These are phyloP conservation scores for Aspergillus costaricaensis DNA, from an alignment of 2,329 filamentous ascomycete species.

Conservation along the genomic window DNA sequence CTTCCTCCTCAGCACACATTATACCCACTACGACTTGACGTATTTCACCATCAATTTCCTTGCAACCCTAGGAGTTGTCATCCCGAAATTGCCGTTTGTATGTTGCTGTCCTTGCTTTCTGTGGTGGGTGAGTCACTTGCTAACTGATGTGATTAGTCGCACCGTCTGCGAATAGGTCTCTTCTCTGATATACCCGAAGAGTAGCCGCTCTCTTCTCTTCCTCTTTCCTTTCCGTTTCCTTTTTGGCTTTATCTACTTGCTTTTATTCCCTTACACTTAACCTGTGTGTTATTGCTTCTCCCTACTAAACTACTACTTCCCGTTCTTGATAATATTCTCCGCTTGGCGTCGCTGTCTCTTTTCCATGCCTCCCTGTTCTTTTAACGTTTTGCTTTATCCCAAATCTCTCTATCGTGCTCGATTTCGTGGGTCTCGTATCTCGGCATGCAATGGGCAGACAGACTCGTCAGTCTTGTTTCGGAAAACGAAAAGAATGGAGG, in stretches of 20 bases:
- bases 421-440: not conserved
- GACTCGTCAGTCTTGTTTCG: not conserved
- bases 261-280: constrained; percentile 2
- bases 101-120: constrained; percentile 47
- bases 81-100: constrained; percentile 94
- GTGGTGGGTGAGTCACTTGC: constrained; percentile 10
- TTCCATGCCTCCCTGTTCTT: not conserved
- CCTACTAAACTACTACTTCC: constrained; percentile 5
- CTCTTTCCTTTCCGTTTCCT: constrained; percentile 9
- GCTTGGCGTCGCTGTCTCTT: constrained; percentile 8
- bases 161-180: constrained; percentile 74
- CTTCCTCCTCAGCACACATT: constrained; percentile 96
- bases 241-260: constrained; percentile 1
- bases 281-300: not conserved
- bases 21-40: constrained; percentile 95
- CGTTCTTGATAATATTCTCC: constrained; percentile 12
- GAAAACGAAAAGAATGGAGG: not conserved
- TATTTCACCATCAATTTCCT: constrained; percentile 98
- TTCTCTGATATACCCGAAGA: constrained; percentile 72
- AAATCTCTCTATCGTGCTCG: not conserved
- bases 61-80: constrained; percentile 87
- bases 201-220: constrained; percentile 31
- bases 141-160: constrained; percentile 59
- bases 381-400: not conserved
- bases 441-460: not conserved